Percentiles rank a stretch among this genome's conserved stretches.
Conservation (phyloP, 2,329 filamentous ascomycete genomes). For the Pyrenophora graminea region DNA sequence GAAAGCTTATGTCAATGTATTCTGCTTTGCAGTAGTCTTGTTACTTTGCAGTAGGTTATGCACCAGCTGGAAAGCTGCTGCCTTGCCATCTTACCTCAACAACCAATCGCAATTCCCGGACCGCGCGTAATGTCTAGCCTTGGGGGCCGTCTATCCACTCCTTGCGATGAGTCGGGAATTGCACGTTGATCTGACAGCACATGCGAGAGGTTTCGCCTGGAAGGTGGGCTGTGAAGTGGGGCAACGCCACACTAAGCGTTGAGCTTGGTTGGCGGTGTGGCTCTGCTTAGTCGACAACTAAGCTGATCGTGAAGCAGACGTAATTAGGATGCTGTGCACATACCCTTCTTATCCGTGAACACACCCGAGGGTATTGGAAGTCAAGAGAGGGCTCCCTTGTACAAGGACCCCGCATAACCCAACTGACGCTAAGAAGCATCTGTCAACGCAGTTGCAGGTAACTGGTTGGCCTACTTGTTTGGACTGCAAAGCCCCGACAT, state of each 20-base stretch:
- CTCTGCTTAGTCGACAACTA: not conserved
- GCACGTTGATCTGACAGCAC: not conserved
- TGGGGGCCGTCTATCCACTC: not conserved
- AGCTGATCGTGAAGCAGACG: no score
- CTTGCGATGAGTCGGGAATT: not conserved
- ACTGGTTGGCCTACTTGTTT: no score
- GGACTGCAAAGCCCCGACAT: no score
- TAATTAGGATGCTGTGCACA: no score
- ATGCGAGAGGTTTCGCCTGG: not conserved
- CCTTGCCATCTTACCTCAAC: constrained; percentile 9
- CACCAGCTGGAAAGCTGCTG: constrained; percentile 15
- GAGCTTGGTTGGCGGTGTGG: constrained; percentile 2
- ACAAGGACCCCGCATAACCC: no score
- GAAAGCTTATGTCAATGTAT: constrained; percentile 7
- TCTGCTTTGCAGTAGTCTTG: not conserved
- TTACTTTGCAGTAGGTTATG: not conserved
- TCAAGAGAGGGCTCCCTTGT: no score
- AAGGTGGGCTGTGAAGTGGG: constrained; percentile 7
- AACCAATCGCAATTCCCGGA: constrained; percentile 14
- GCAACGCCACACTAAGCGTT: constrained; percentile 5
- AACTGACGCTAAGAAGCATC: no score
- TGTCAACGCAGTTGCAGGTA: no score
- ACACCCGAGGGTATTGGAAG: no score
- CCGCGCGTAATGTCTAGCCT: constrained; percentile 5
- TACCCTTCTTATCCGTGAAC: no score